These are phyloP conservation scores for Triticum aestivum DNA, from an alignment of 176 grass and related monocot species.

Conservation along the genomic window DNA sequence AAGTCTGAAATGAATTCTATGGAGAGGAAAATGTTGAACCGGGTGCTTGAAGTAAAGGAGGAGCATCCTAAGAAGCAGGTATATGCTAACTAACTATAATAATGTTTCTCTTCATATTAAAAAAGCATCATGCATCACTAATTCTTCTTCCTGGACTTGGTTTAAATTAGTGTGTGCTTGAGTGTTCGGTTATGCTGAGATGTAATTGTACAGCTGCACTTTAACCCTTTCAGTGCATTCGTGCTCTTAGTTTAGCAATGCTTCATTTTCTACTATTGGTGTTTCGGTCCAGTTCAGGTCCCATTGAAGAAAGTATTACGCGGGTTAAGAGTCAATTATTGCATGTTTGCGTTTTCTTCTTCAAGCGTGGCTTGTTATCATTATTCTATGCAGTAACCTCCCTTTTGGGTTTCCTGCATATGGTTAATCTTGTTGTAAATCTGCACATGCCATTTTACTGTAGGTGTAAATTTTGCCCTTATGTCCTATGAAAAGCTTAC, in stretches of 20 bases:
- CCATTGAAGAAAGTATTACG: neutral
- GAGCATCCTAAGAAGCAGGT: slow-evolving; percentile 28
- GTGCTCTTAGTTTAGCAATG: neutral
- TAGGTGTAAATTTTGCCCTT: neutral
- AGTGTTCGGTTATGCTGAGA: neutral
- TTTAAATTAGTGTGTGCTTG: neutral
- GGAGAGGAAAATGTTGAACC: slow-evolving; percentile 51
- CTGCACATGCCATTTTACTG: neutral
- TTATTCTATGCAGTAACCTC: neutral
- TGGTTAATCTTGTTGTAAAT: slow-evolving; percentile 12
- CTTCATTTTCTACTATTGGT: neutral
- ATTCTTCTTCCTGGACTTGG: neutral
- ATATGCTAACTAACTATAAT: slow-evolving; percentile 10
- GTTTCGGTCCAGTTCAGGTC: neutral
- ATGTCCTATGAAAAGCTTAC: slow-evolving; percentile 20
- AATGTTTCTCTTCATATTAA: neutral
- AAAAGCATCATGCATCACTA: neutral
- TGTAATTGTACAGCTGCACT: slow-evolving; percentile 2
- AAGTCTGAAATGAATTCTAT: neutral
- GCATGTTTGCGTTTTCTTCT: slow-evolving; percentile 5
- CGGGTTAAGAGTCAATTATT: slow-evolving; percentile 35
- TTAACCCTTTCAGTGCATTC: neutral
- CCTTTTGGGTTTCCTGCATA: neutral
- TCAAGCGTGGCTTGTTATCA: neutral
- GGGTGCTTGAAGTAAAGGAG: slow-evolving; percentile 21